These are phyloP conservation scores for Fusarium sp. DNA, from an alignment of 2,329 filamentous ascomycete species.

Conservation along the genomic window DNA sequence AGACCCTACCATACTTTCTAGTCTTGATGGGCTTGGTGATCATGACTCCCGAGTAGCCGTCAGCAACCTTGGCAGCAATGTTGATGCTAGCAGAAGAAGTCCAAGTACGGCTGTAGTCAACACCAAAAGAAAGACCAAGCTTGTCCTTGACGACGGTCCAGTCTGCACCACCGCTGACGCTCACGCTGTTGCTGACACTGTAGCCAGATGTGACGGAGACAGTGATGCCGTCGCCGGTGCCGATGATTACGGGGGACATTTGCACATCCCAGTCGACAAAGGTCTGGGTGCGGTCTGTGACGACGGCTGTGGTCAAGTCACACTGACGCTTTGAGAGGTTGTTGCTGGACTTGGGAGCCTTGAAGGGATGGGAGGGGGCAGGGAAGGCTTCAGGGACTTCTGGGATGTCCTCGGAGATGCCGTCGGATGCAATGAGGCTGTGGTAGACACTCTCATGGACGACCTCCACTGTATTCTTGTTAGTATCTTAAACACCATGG, in stretches of 20 bases:
- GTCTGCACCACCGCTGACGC: constrained; percentile 6
- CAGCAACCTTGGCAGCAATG: constrained; percentile 1
- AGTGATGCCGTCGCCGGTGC: constrained; percentile 1
- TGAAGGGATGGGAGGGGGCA: neutral
- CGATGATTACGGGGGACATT: constrained; percentile 30
- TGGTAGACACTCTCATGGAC: constrained; percentile 24
- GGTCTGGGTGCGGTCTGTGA: constrained; percentile 5
- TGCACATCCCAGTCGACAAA: constrained; percentile 36
- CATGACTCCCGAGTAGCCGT: constrained; percentile 10
- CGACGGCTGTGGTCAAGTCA: neutral
- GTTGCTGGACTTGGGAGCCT: neutral
- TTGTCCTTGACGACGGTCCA: neutral
- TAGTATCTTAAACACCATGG: neutral
- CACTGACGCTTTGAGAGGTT: constrained; percentile 4
- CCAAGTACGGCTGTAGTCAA: constrained; percentile 24
- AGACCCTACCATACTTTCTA: neutral
- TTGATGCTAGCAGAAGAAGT: constrained; percentile 12
- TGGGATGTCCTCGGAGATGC: neutral
- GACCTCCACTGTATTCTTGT: constrained; percentile 13
- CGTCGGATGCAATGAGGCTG: constrained; percentile 11
- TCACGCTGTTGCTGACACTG: constrained; percentile 7
- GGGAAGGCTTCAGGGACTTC: neutral
- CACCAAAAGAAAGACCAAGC: neutral
- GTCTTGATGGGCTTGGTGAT: constrained; percentile 19
- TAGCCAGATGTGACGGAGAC: neutral